Evolutionary conservation across 148 eudicot species (phyloP).

Genomic region (Camellia japonica): DNA sequence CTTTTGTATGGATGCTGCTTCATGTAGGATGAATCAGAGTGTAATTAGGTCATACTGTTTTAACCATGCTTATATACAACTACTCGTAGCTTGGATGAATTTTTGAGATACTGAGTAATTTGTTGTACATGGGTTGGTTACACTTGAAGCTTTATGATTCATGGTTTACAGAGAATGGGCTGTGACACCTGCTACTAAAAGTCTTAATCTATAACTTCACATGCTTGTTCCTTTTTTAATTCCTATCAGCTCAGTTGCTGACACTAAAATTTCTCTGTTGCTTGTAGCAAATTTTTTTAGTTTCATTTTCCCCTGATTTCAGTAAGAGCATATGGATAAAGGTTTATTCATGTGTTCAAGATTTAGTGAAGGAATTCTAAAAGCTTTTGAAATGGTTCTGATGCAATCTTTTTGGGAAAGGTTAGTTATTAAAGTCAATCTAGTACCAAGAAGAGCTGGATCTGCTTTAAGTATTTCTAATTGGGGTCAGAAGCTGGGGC

Average conservation of each 20-base stretch:
- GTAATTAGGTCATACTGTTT: background rate
- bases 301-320: background rate
- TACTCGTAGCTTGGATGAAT: background rate
- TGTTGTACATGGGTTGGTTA: background rate
- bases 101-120: background rate
- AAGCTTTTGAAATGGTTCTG: background rate
- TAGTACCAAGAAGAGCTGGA: background rate
- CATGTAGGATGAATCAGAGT: background rate
- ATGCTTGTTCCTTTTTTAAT: background rate
- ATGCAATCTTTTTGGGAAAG: background rate
- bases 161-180: background rate
- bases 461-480: background rate
- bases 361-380: background rate
- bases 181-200: background rate
- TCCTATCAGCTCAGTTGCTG: constrained; percentile 1
- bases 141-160: constrained; percentile 7
- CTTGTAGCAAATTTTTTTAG: background rate
- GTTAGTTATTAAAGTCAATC: background rate
- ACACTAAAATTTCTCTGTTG: background rate
- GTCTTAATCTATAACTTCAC: background rate
- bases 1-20: background rate
- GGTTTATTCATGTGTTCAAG: background rate
- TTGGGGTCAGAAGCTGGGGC: background rate
- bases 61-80: background rate
- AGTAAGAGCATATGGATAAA: background rate